phyloP scores from a whole-genome alignment of 495 filamentous ascomycete species.

The Podospora conica region DNA sequence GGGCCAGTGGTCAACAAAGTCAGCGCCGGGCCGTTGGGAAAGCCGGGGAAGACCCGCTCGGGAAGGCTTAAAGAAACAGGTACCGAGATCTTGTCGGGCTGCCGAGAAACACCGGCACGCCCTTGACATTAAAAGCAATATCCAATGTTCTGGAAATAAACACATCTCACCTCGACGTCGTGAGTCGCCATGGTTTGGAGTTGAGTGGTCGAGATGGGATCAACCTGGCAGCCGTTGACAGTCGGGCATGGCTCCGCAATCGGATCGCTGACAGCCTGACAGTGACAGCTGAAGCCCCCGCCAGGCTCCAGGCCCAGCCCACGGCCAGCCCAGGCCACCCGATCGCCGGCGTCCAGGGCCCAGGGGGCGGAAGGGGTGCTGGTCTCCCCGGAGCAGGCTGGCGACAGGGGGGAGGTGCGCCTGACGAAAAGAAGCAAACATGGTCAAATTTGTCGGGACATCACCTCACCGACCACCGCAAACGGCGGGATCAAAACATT shows the following conservation, averaged over 20 bases:
- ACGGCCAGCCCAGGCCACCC: no score
- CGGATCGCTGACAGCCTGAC: not conserved
- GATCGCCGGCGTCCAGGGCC: no score
- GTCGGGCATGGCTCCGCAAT: not conserved
- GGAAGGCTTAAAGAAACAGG: not conserved
- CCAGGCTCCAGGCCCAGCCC: no score
- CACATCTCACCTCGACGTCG: not conserved
- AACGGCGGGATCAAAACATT: not conserved
- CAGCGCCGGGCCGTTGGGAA: not conserved
- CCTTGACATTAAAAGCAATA: not conserved
- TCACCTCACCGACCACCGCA: not conserved
- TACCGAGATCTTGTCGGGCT: not conserved
- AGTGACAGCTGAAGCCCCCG: not conserved
- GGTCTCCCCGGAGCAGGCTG: not conserved
- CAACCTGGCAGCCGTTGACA: not conserved
- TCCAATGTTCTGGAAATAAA: not conserved
- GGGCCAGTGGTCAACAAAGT: no score
- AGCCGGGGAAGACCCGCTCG: not conserved
- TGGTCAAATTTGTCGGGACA: not conserved
- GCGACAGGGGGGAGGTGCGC: not conserved
- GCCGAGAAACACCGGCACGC: no score
- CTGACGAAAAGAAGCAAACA: not conserved
- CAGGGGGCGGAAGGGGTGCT: not conserved
- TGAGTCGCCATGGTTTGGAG: no score
- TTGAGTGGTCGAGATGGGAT: not conserved